Base-by-base conservation (phyloP, 192 early-diverging fungal species). In the Obelidium mucronatum region DNA sequence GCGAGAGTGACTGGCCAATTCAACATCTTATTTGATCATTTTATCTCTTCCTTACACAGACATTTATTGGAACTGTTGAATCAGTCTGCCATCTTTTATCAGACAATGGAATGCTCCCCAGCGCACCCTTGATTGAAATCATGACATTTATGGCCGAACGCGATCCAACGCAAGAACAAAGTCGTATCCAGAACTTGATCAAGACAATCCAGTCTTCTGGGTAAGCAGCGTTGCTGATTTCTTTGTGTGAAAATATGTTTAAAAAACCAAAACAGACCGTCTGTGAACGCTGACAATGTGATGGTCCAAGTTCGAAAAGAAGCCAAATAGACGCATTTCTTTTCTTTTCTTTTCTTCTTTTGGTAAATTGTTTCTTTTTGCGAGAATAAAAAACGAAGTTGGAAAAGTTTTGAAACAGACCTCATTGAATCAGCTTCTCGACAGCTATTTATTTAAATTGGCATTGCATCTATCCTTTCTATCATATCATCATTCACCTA, bases 61-160 rank as follows among this genome's bases (percentile, higher is more conserved):
- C 72, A 6, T 68, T 84, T 13, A n/a, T 61, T 44, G 83, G 80
- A 22, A 84, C 83, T 17, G 48, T 82, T 22, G 78, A 82, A 67
- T 61, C 59, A 4, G 75, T 82, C 8, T 17, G 33, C 2, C 62
- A 72, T 6, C 65, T 84, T 15, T 44, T 83, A 3, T 68, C 73
- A 40, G 77, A 81, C 74, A 83, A 81, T 61, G 82, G 79, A 24
- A 59, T 42, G 13, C 36, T 81, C 19, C 75, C 72, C 17, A 59
- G 62, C 22, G 68, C 26, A 3, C 70, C 76, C 3, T 35, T 83
- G 17, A 60, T 70, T 35, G 76, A 80, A 39, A 53, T 80, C 39
- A 34, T 83, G 30, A 75, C 73, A 62, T 83, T 69, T 55, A 79
- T 83, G 31, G 63, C 72, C 26, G 76, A 78, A 24, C 61, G 69